Conservation (phyloP, 768 basidiomycete species). For the Russula emetica region DNA sequence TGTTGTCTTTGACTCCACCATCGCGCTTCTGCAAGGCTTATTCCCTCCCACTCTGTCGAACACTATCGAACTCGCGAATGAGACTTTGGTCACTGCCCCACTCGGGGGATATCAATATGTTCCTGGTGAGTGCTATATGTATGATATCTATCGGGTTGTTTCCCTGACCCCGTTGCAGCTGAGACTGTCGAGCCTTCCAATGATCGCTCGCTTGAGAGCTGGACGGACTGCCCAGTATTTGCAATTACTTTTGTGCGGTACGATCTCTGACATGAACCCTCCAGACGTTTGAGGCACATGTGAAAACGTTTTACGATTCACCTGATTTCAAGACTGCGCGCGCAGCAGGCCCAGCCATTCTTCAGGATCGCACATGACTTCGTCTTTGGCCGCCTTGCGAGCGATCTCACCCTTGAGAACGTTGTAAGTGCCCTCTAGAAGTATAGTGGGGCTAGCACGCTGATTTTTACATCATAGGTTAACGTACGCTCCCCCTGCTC, state of each 20-base stretch:
- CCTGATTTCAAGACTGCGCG: constrained; percentile 59
- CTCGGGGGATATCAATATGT: constrained; percentile 84
- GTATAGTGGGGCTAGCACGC: constrained; percentile 3
- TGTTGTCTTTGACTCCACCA: constrained; percentile 83
- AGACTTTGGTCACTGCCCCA: constrained; percentile 63
- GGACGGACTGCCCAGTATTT: constrained; percentile 58
- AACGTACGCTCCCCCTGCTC: constrained; percentile 49
- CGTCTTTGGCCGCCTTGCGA: constrained; percentile 56
- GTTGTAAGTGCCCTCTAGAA: constrained; percentile 44
- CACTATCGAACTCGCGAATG: constrained; percentile 75
- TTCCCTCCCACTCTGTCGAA: constrained; percentile 76
- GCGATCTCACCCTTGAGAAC: constrained; percentile 55
- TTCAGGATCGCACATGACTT: constrained; percentile 64
- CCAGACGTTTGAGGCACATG: constrained; percentile 63
- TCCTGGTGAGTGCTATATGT: constrained; percentile 46
- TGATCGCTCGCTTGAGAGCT: constrained; percentile 79
- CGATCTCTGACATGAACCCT: not conserved
- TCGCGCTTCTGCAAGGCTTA: constrained; percentile 79
- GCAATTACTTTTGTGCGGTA: not conserved
- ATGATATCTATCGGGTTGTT: not conserved
- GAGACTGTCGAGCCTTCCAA: constrained; percentile 85
- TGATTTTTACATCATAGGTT: constrained; percentile 46
- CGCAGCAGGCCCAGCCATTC: constrained; percentile 57
- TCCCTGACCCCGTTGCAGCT: constrained; percentile 39
- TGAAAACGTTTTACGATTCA: constrained; percentile 56